Evolutionary conservation across 108 stramenopile genomes (phyloP), one percentile per base, ranked within the genome.

Genomic region (Skeletonema costatum): DNA sequence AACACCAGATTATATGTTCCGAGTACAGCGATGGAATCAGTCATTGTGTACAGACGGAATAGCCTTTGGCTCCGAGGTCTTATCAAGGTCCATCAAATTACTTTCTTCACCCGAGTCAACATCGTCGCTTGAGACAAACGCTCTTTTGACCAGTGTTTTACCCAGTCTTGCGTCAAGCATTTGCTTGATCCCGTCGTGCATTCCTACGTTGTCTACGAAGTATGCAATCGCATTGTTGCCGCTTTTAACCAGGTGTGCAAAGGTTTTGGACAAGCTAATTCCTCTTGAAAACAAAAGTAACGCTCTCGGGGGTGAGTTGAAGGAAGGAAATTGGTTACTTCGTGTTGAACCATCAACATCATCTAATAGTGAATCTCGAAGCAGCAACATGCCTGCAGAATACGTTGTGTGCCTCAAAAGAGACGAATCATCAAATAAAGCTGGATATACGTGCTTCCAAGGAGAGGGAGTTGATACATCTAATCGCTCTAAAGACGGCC

Each of bases 281-380:
- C 42, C 61, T n/a, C 38, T 77, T 7, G 64, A 71, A 9, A 56
- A 77, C 35, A 62, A 35, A 42, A 14, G 48, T 29, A 38, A 67
- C 51, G 66, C 81, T 0, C 76, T 89, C 4, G 75, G 64, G 10
- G 59, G 71, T 14, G 70, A 80, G 21, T 58, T 89, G 31, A 66
- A 71, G 38, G 76, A 77, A 32, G 93, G 93, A 16, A 83, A 85
- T 66, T 94, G 93, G 93, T 33, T 83, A 10, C 88, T 94, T 64
- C 72, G 87, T 53, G 82, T 87, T 5, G 87, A 86, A 32, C 86
- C 78, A 51, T 80, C 84, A 29, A 58, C 79, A 39, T 73, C 68
- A 14, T 59, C 44, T 3, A 73, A 80, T 33, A 35, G 63, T 48
- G 73, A 80, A 19, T 70, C 71, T 31, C 58, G 79, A 25, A 75